Base-by-base conservation (phyloP, 495 filamentous ascomycete species). In the Aspergillus cristatus region DNA sequence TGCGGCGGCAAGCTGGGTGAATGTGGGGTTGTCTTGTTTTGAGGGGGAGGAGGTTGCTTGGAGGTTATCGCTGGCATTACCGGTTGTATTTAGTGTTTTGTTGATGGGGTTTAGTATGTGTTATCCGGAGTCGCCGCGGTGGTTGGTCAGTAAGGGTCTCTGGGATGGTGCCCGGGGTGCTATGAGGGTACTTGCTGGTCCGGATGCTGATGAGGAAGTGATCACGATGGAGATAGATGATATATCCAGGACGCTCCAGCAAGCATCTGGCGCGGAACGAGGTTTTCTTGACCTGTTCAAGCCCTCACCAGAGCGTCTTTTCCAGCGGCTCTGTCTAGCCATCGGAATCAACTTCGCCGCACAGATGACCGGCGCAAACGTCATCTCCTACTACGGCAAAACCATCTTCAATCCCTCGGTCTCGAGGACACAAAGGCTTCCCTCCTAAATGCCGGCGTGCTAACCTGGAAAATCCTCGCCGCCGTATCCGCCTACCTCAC, bases 61-160 rank as follows among this genome's bases (percentile, higher is more conserved):
- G 69, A 41, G 69, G 20, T 57, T 73, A 16, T 65, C 68, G 3
- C 47, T 73, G 2, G 64, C 62, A 10, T 58, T 72, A 22, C 68
- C 71, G 38, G 60, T 68, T 41, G 31, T 73, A 31, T 72, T 72
- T 52, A 40, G 37, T 6, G 30, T 56, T 13, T 24, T 43, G 15
- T 37, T 53, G 26, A 39, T 53, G 1, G 15, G 26, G 14, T 24
- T 48, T 17, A 45, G 40, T 2, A 26, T 34, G 2, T 55, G 44
- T 28, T 38, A 55, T 10, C 54, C 54, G 16, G 54, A 57, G 8
- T 53, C 52, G 2, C 52, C 54, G 3, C 45, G 54, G 2, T 58
- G 49, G 48, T 43, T 58, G 4, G 34, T 53, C 33, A 38, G 40
- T 33, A 40, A 53, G 14, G 41, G 28, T 15, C 35, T 11, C 13